Evolutionary conservation across 371 early-diverging fungal species (phyloP), one percentile per base, ranked within the genome.

Genomic region (Chytridium lagenaria): DNA sequence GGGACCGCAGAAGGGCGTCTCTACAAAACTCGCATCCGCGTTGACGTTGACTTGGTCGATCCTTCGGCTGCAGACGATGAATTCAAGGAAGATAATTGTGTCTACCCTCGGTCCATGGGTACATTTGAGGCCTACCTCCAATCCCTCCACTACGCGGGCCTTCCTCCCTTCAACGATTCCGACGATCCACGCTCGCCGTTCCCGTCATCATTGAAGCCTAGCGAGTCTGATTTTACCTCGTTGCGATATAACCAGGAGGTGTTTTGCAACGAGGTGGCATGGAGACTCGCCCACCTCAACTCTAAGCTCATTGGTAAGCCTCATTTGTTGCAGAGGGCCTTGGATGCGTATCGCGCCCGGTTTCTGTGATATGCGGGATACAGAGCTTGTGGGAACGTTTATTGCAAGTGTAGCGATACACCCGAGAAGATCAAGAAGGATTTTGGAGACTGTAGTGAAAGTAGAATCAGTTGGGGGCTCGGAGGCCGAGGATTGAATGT

Each of bases 231-330:
- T 34, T 34, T 34, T 84, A 77, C 61, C 5, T 61, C 61, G 34
- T 16, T 61, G 2, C 80, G 89, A 19, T 90, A 88, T 82, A 89
- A 90, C 67, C 79, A 80, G 64, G 89, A 90, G 75, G 81, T 85
- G 61, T 55, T 79, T 10, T 90, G 89, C 75, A 93, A 93, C 72
- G 89, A 91, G 74, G 73, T 93, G 40, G 91, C 88, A 16, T 90
- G 92, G 80, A 88, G 89, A 73, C 79, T 93, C 68, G 93, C 91
- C 2, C 86, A 85, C 78, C 76, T 91, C 75, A 92, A 92, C 80
- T 86, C 83, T 30, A 87, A 88, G 64, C 80, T 86, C 39, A 70
- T 74, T 28, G 88, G 85, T 26, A 80, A 85, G 68, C 80, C 75
- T 31, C 79, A 83, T n/a, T 78, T 91, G 61, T 76, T 92, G 16